A percentile compares a stretch with the other conserved stretches of the same genome.
Evolutionary conservation across 805 yeast genomes (phyloP).

Genomic region (Clavispora asparagi): DNA sequence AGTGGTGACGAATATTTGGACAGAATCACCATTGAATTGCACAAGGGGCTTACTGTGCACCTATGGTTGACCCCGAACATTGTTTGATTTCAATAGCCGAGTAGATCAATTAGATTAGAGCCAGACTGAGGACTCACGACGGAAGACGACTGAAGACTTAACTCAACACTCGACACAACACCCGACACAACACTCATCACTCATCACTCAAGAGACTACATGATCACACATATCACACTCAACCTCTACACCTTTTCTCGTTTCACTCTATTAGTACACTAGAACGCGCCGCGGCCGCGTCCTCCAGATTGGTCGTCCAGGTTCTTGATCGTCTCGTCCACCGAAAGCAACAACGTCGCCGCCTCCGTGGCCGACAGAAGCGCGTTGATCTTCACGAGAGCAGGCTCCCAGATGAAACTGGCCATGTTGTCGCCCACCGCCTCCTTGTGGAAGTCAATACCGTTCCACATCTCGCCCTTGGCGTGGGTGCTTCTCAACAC

Average conservation of each 20-base stretch:
- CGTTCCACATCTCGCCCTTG: conserved; percentile 86
- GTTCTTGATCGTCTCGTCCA: conserved; percentile 87
- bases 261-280: conserved; percentile 1
- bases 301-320: conserved; percentile 56
- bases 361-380: conserved; percentile 95
- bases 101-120: too few species aligned
- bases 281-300: conserved; percentile 64
- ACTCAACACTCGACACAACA: too few species aligned
- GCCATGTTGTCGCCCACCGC: conserved; percentile 77
- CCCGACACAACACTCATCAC: too few species aligned
- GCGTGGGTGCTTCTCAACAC: conserved; percentile 90
- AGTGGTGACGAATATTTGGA: too few species aligned
- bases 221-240: too few species aligned
- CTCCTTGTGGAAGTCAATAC: conserved; percentile 87
- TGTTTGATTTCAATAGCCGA: too few species aligned
- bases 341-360: conserved; percentile 85
- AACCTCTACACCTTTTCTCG: not conserved
- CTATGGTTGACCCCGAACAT: too few species aligned
- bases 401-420: conserved; percentile 95
- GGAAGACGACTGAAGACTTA: too few species aligned
- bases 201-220: too few species aligned
- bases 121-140: too few species aligned
- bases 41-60: too few species aligned
- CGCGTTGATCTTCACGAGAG: conserved; percentile 91
- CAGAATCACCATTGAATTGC: too few species aligned